Evolutionary conservation across 2,329 filamentous ascomycete genomes (phyloP), one percentile per base, ranked within the genome.

Genomic region (Dothideomycetes sp.): DNA sequence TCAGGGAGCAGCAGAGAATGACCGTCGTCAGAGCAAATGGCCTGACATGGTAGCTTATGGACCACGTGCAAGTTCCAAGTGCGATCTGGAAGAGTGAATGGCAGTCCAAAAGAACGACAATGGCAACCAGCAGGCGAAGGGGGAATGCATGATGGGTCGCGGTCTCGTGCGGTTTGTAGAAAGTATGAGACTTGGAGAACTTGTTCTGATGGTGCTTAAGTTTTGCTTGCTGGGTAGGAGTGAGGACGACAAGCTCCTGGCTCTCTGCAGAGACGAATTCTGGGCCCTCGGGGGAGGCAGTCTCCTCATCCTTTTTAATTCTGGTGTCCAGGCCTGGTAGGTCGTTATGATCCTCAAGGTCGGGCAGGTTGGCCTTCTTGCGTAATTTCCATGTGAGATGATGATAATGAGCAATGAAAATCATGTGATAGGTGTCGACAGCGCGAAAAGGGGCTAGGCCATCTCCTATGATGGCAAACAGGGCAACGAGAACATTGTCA

Each of bases 131-230:
- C 4, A 86, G 68, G 22, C 73, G 70, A 1, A 88, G 65, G 0
- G 85, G 84, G 45, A 93, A 93, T 0, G 85, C 81, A 54, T 77
- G 71, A 55, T 93, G 85, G 0, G 85, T 93, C 24, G 76, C 69
- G 0, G 85, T 93, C 60, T 93, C 85, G 58, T 93, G 81, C 0
- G 85, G 84, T 52, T 88, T 88, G 68, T 93, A 93, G 59, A 89
- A 93, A 4, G 82, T 87, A 57, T 93, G 85, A 0, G 81, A 86
- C 49, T 81, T 85, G 53, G 81, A 72, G 52, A 91, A 82, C 52
- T 88, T 89, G 49, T 69, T 72, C 53, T 88, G 81, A 52, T 93
- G 85, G 54, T 91, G 79, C 37, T 79, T 70, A 8, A 93, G 70
- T 36, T 72, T 75, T 44, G 70, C 69, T 52, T 87, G 81, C 56